phyloP scores from a whole-genome alignment of 2,329 filamentous ascomycete genomes.

The Cryphonectria radicalis region DNA sequence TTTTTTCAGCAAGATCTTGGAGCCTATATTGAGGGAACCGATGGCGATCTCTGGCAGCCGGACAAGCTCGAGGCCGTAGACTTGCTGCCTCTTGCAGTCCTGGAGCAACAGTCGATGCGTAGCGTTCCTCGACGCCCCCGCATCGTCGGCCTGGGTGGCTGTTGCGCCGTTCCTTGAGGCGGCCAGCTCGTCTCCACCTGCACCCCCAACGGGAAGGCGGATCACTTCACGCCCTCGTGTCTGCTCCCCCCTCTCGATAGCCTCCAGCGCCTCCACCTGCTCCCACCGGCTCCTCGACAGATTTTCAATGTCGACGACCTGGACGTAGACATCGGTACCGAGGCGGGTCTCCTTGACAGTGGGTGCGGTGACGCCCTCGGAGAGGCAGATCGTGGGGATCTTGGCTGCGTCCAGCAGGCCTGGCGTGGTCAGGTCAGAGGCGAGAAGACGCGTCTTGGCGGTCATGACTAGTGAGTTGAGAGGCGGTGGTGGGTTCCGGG shows the following conservation, averaged over 20 bases:
- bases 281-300: constrained; percentile 80
- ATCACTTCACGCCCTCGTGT: constrained; percentile 82
- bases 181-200: constrained; percentile 53
- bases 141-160: constrained; percentile 12
- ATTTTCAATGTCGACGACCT: constrained; percentile 87
- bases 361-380: constrained; percentile 59
- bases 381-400: constrained; percentile 54
- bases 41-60: constrained; percentile 68
- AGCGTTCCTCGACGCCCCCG: constrained; percentile 47
- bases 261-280: constrained; percentile 82
- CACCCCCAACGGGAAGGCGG: constrained; percentile 55
- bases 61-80: constrained; percentile 74
- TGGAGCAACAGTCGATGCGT: constrained; percentile 84
- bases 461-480: constrained; percentile 76
- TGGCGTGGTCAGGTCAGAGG: constrained; percentile 73
- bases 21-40: constrained; percentile 71
- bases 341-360: constrained; percentile 61
- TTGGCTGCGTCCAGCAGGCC: constrained; percentile 50
- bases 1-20: constrained; percentile 76
- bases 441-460: constrained; percentile 77
- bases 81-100: constrained; percentile 71
- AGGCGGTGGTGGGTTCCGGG: constrained; percentile 61
- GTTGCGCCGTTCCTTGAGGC: constrained; percentile 35
- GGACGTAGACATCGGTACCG: constrained; percentile 68
- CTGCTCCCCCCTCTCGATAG: constrained; percentile 72